Percentiles rank a stretch among this genome's conserved stretches.
Evolutionary conservation across 345 rosid species (phyloP).

Genomic region (Sonneratia alba): DNA sequence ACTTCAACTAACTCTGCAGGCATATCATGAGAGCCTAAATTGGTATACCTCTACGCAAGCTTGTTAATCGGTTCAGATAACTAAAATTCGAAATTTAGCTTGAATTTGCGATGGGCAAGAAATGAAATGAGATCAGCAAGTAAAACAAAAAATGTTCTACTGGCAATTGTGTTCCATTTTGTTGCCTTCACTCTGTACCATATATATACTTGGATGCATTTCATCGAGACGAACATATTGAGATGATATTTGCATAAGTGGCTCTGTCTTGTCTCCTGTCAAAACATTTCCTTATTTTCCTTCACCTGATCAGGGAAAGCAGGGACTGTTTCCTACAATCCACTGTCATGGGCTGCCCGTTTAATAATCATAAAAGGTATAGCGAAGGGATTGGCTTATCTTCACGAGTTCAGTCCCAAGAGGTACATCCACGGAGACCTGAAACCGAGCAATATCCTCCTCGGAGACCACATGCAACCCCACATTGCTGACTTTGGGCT

Average conservation of each 20-base stretch:
- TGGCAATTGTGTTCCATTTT: too few species aligned
- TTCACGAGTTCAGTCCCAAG: slow-evolving; percentile 72
- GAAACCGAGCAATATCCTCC: slow-evolving; percentile 68
- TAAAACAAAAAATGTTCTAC: too few species aligned
- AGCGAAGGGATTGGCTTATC: slow-evolving; percentile 63
- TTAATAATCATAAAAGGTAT: slow-evolving; percentile 64
- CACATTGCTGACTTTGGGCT: slow-evolving; percentile 72
- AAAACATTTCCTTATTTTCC: not conserved
- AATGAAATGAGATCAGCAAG: too few species aligned
- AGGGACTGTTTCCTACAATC: slow-evolving; percentile 42
- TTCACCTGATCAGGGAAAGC: slow-evolving; percentile 38
- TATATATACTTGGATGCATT: too few species aligned
- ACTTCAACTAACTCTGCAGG: too few species aligned
- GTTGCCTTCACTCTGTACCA: too few species aligned
- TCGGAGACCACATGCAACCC: slow-evolving; percentile 65
- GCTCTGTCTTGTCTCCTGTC: not conserved
- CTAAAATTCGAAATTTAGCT: too few species aligned
- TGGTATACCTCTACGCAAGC: too few species aligned
- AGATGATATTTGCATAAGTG: not conserved
- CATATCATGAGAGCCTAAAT: too few species aligned
- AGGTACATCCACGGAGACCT: slow-evolving; percentile 77
- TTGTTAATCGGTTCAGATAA: too few species aligned
- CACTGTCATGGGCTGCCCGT: slow-evolving; percentile 55
- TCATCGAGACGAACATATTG: too few species aligned
- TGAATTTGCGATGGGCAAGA: too few species aligned